Percentiles rank a stretch among this genome's conserved stretches.
phyloP scores from a whole-genome alignment of 176 grass and related monocot genomes.

The Carex pumila region DNA sequence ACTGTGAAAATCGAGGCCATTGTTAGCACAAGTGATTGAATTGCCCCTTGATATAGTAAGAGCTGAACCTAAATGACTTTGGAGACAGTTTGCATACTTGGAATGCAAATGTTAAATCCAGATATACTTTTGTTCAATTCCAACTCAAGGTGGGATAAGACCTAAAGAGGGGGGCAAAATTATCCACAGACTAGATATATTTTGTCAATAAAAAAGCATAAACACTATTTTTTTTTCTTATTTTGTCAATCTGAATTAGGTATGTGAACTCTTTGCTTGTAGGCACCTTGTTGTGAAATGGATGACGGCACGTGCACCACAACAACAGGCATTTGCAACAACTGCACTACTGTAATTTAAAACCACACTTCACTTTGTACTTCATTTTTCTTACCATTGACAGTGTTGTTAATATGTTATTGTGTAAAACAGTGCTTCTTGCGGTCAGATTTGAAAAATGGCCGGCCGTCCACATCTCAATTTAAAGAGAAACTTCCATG shows the following conservation, averaged over 20 bases:
- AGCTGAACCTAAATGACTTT: neutral
- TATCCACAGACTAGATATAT: neutral
- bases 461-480: constrained; percentile 70
- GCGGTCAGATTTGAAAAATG: constrained; percentile 67
- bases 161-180: neutral
- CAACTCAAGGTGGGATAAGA: neutral
- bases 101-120: neutral
- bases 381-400: neutral
- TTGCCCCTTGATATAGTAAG: neutral
- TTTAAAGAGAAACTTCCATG: constrained; percentile 93
- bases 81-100: neutral
- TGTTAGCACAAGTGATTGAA: neutral
- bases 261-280: constrained; percentile 13
- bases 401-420: constrained; percentile 24
- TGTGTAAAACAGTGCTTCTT: constrained; percentile 58
- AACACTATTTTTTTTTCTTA: neutral
- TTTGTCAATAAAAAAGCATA: neutral
- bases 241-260: neutral
- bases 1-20: neutral
- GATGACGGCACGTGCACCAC: constrained; percentile 41
- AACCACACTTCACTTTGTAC: neutral
- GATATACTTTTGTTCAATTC: neutral
- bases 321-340: constrained; percentile 46
- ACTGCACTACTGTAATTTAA: constrained; percentile 79
- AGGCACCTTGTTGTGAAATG: constrained; percentile 66